Conservation (phyloP, 164 flowering plant species). For the Aristolochia californica region DNA sequence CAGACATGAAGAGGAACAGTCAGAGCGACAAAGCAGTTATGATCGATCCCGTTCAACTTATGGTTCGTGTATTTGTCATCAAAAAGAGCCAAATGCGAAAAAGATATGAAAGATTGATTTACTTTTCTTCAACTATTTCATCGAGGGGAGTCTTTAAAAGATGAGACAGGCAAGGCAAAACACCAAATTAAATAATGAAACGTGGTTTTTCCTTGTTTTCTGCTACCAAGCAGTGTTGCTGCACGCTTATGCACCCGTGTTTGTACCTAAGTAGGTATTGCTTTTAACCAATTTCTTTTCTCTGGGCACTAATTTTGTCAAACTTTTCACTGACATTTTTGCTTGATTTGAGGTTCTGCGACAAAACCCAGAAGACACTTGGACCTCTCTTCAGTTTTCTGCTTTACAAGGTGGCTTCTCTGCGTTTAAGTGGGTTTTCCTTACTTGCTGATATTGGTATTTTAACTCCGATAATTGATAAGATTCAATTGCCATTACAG, state of each 20-base stretch:
- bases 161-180: neutral
- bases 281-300: neutral
- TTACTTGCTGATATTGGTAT: too few relatives aligned
- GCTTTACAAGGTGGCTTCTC: neutral
- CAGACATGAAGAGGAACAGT: neutral
- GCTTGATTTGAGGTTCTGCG: constrained; percentile 3
- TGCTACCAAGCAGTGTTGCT: neutral
- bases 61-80: neutral
- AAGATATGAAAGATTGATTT: too few relatives aligned
- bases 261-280: constrained; percentile 1
- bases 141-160: neutral
- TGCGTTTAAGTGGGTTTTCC: too few relatives aligned
- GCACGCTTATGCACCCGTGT: neutral
- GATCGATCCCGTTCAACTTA: neutral
- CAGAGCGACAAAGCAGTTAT: neutral
- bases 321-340: constrained; percentile 8
- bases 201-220: constrained; percentile 1
- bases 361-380: neutral
- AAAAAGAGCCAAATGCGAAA: neutral
- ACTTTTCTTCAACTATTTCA: too few relatives aligned
- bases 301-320: constrained; percentile 2
- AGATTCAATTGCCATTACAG: too few relatives aligned
- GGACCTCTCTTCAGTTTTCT: neutral
- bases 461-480: too few relatives aligned
- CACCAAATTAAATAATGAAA: neutral